These are phyloP conservation scores for Mycena belliarum DNA, from an alignment of 768 basidiomycete genomes.

Conservation along the genomic window DNA sequence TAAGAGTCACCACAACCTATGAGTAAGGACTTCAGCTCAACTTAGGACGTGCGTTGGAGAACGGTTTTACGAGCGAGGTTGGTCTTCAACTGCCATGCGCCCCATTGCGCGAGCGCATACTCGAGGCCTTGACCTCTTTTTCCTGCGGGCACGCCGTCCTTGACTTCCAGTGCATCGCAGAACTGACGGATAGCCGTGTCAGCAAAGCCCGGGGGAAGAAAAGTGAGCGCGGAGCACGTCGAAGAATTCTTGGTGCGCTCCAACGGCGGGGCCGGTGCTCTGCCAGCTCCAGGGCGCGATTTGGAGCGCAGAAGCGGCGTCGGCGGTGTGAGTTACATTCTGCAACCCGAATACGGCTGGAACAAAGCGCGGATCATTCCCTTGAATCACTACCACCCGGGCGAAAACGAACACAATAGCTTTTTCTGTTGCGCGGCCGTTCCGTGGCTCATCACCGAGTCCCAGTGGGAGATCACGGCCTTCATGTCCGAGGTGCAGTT, in stretches of 20 bases:
- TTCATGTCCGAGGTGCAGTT: slow-evolving; percentile 57
- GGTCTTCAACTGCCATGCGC: slow-evolving; percentile 39
- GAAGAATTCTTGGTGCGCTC: slow-evolving; percentile 38
- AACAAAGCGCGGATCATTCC: no score
- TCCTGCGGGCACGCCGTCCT: slow-evolving; percentile 40
- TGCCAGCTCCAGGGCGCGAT: slow-evolving; percentile 48
- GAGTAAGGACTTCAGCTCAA: background rate
- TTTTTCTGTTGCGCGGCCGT: slow-evolving; percentile 6
- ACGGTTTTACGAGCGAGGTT: slow-evolving; percentile 24
- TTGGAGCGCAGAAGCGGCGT: slow-evolving; percentile 18
- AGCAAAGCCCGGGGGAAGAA: background rate
- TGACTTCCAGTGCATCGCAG: slow-evolving; percentile 50
- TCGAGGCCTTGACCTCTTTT: slow-evolving; percentile 45
- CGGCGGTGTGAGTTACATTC: slow-evolving; percentile 15
- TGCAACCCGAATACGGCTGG: slow-evolving; percentile 18
- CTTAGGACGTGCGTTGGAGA: background rate
- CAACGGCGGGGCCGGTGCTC: slow-evolving; percentile 37
- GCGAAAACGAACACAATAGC: slow-evolving; percentile 8
- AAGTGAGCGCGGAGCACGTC: background rate
- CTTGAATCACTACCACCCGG: background rate
- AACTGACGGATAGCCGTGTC: slow-evolving; percentile 26
- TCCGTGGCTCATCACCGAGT: slow-evolving; percentile 35
- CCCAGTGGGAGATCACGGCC: slow-evolving; percentile 48
- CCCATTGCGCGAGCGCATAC: slow-evolving; percentile 46
- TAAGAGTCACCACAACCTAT: background rate